These are phyloP conservation scores for Diaporthe sp. DNA, from an alignment of 2,329 filamentous ascomycete species.

Conservation along the genomic window DNA sequence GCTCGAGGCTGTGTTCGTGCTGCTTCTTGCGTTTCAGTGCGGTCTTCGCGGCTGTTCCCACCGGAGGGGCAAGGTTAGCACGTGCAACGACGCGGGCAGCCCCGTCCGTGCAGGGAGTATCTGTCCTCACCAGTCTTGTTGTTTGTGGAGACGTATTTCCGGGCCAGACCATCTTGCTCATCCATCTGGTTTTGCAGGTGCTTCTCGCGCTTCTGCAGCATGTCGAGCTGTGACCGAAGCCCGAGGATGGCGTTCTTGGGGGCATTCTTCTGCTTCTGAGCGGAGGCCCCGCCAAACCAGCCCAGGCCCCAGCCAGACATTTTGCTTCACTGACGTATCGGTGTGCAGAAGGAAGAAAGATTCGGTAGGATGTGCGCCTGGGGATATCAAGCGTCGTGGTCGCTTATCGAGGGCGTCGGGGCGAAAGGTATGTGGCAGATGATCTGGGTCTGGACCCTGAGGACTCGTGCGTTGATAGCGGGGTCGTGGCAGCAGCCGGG, in stretches of 20 bases:
- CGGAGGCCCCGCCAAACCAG: slow-evolving; percentile 90
- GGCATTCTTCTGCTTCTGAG: slow-evolving; percentile 90
- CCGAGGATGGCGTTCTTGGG: slow-evolving; percentile 97
- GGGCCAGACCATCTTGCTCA: slow-evolving; percentile 89
- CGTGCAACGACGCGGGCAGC: slow-evolving; percentile 2
- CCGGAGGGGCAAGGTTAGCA: slow-evolving; percentile 44
- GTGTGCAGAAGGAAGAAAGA: neutral
- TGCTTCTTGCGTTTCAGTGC: slow-evolving; percentile 95
- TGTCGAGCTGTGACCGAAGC: slow-evolving; percentile 90
- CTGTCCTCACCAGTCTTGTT: slow-evolving; percentile 84
- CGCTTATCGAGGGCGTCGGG: slow-evolving; percentile 35
- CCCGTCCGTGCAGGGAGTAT: slow-evolving; percentile 41
- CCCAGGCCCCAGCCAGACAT: slow-evolving; percentile 77
- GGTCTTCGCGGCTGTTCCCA: slow-evolving; percentile 82
- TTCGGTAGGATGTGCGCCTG: neutral
- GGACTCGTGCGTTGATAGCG: slow-evolving; percentile 33
- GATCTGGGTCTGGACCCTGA: slow-evolving; percentile 18
- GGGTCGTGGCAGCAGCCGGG: slow-evolving; percentile 29
- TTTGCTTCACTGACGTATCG: slow-evolving; percentile 45
- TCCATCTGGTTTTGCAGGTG: slow-evolving; percentile 93
- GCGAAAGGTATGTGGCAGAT: slow-evolving; percentile 30
- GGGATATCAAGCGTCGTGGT: neutral
- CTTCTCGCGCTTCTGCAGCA: slow-evolving; percentile 96
- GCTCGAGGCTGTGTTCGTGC: slow-evolving; percentile 91
- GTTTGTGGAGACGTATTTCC: slow-evolving; percentile 90